A percentile compares a stretch with the other conserved stretches of the same genome.
These are phyloP conservation scores for Bruguiera parviflora DNA, from an alignment of 345 rosid genomes.

Conservation along the genomic window DNA sequence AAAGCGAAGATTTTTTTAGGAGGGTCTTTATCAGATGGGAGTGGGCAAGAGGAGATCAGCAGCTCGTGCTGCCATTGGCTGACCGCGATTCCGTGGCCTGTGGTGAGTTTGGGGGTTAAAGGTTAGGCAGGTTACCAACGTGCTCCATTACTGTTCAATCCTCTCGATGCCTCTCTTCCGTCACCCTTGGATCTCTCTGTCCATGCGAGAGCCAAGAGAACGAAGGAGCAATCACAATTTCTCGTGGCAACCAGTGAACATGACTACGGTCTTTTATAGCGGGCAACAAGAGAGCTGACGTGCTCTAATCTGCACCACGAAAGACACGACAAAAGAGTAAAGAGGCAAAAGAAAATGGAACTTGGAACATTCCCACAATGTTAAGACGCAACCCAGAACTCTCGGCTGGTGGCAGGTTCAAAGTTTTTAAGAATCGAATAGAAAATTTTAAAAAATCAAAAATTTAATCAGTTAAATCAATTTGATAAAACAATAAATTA, in stretches of 20 bases:
- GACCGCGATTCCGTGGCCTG: slow-evolving; percentile 38
- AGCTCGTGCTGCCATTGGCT: slow-evolving; percentile 41
- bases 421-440: too few species aligned
- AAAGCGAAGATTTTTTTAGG: background rate
- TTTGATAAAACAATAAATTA: too few species aligned
- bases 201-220: too few species aligned
- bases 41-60: slow-evolving; percentile 38
- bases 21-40: slow-evolving; percentile 14
- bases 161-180: background rate
- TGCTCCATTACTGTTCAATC: slow-evolving; percentile 40
- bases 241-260: background rate
- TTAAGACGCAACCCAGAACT: too few species aligned
- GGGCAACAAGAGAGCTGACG: background rate
- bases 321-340: background rate
- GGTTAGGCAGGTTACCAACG: slow-evolving; percentile 25
- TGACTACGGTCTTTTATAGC: background rate
- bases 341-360: too few species aligned
- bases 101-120: background rate
- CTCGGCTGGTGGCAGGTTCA: too few species aligned
- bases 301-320: background rate
- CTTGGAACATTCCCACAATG: too few species aligned
- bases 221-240: background rate
- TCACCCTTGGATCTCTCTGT: too few species aligned
- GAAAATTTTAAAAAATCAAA: too few species aligned
- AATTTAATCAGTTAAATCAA: too few species aligned